Evolutionary conservation across 345 rosid species (phyloP).

Genomic region (Eucalyptus tenuipes): DNA sequence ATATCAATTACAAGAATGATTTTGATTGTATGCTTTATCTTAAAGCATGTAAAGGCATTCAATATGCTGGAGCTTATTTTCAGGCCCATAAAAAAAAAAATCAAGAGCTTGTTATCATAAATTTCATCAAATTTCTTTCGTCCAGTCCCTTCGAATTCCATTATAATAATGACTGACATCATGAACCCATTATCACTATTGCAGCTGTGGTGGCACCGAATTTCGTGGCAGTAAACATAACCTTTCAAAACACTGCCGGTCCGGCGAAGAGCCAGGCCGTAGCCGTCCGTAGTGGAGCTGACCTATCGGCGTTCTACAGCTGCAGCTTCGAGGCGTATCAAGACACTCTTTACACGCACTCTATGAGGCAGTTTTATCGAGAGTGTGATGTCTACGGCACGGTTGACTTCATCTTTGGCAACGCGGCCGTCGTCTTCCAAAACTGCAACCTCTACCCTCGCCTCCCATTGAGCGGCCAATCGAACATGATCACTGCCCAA

Average conservation of each 20-base stretch:
- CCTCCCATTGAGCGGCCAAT: conserved; percentile 58
- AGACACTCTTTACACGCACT: conserved; percentile 72
- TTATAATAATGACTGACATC: background rate
- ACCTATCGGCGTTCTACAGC: conserved; percentile 61
- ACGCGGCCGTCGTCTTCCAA: conserved; percentile 76
- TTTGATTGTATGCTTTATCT: background rate
- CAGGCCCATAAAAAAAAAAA: background rate
- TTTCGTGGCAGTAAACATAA: conserved; percentile 71
- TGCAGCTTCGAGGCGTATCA: conserved; percentile 90
- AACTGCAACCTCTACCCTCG: conserved; percentile 68
- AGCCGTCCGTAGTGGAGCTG: conserved; percentile 62
- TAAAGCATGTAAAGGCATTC: background rate
- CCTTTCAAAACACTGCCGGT: conserved; percentile 86
- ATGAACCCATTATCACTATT: background rate
- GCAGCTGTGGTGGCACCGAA: conserved; percentile 73
- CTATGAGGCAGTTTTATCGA: conserved; percentile 72
- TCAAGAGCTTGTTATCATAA: background rate
- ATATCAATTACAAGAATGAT: background rate
- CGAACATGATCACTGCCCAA: conserved; percentile 84
- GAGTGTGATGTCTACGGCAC: conserved; percentile 90
- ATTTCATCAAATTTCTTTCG: background rate
- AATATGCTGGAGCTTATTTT: background rate
- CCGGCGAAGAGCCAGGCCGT: conserved; percentile 82
- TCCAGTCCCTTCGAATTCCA: background rate
- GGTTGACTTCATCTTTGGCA: conserved; percentile 85